phyloP scores from a whole-genome alignment of 805 yeast species.

The Hanseniaspora thailandica region DNA sequence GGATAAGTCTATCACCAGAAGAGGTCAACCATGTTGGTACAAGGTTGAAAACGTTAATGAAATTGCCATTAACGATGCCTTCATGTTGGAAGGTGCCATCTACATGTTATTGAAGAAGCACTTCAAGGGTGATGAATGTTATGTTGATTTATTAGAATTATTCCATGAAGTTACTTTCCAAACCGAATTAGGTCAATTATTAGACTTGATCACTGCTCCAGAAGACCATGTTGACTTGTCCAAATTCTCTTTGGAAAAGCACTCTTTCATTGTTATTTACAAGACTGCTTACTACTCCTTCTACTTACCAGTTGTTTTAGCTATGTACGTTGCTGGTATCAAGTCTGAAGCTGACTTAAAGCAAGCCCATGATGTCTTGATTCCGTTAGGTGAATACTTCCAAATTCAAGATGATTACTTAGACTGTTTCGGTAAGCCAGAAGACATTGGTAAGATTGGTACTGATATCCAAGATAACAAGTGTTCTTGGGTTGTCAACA shows the following conservation, averaged over 20 bases:
- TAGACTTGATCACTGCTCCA: slow-evolving; percentile 94
- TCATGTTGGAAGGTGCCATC: slow-evolving; percentile 91
- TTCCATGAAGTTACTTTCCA: slow-evolving; percentile 97
- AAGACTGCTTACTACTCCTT: slow-evolving; percentile 97
- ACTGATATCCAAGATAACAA: slow-evolving; percentile 97
- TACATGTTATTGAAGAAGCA: slow-evolving; percentile 80
- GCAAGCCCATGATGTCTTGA: slow-evolving; percentile 76
- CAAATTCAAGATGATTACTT: slow-evolving; percentile 96
- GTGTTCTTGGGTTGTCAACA: slow-evolving; percentile 95
- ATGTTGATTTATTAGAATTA: slow-evolving; percentile 79
- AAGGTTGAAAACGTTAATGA: slow-evolving; percentile 66
- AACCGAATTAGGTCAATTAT: slow-evolving; percentile 92
- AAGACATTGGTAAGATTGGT: slow-evolving; percentile 95
- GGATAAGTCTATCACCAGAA: slow-evolving; percentile 92
- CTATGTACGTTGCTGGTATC: slow-evolving; percentile 85
- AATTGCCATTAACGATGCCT: slow-evolving; percentile 93
- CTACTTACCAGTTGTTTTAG: slow-evolving; percentile 93
- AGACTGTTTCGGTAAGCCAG: slow-evolving; percentile 95
- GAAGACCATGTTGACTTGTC: slow-evolving; percentile 83
- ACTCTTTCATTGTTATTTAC: slow-evolving; percentile 87
- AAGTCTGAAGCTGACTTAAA: slow-evolving; percentile 59
- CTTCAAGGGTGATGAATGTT: slow-evolving; percentile 70
- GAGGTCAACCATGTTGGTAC: slow-evolving; percentile 99
- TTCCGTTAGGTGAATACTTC: slow-evolving; percentile 95
- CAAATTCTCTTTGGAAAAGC: slow-evolving; percentile 79